phyloP scores from a whole-genome alignment of 148 eudicot genomes.

The Amaranthus cruentus region DNA sequence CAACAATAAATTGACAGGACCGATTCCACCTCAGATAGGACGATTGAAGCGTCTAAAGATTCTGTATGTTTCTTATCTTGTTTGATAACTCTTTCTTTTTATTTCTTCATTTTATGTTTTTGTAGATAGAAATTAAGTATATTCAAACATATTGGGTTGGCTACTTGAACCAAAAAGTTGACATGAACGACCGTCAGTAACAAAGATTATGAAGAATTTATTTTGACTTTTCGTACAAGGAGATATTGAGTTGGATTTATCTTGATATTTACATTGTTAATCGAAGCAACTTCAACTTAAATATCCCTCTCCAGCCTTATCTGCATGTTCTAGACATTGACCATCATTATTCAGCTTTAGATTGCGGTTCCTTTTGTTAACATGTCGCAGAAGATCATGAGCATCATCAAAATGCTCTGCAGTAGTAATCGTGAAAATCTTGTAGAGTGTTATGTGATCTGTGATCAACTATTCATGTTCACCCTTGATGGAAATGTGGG shows the following conservation, averaged over 20 bases:
- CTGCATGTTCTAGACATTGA: not conserved
- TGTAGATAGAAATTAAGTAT: not conserved
- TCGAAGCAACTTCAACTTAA: not conserved
- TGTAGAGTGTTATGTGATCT: not conserved
- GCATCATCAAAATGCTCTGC: not conserved
- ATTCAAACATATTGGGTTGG: no score
- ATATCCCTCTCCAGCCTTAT: not conserved
- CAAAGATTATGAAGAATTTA: no score
- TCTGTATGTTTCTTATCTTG: constrained; percentile 26
- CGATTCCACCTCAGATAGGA: constrained; percentile 95
- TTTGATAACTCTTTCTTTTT: not conserved
- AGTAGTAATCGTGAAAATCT: not conserved
- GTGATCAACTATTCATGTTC: not conserved
- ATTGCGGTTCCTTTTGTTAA: not conserved
- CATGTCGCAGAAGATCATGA: not conserved
- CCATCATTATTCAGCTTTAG: not conserved
- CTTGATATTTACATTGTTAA: no score
- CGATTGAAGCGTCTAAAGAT: constrained; percentile 44
- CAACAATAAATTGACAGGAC: constrained; percentile 93
- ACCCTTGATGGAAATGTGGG: not conserved
- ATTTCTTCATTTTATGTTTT: not conserved
- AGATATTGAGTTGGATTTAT: no score
- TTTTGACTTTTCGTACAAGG: not conserved
- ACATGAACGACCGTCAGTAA: no score
- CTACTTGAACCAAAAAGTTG: no score